Conservation (phyloP, 495 filamentous ascomycete species). For the Melanomma pulvis-pyrius region DNA sequence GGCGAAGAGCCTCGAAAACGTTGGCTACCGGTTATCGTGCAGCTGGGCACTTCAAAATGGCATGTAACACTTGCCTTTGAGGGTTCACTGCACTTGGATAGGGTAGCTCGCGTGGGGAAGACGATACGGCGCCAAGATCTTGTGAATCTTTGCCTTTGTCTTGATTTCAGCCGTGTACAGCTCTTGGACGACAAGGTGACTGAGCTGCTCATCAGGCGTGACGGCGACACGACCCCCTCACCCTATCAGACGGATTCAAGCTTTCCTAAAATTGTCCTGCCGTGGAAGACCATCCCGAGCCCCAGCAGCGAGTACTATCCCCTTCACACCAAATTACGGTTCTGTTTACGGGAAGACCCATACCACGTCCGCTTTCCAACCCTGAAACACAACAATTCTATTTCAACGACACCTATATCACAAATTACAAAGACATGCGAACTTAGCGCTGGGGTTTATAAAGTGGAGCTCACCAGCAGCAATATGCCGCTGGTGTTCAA, state of each 20-base stretch:
- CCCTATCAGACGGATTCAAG: neutral
- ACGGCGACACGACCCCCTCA: constrained; percentile 14
- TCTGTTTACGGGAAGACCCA: constrained; percentile 28
- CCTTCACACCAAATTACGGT: constrained; percentile 6
- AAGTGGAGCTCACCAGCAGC: neutral
- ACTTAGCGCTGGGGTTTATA: constrained; percentile 2
- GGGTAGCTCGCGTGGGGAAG: constrained; percentile 15
- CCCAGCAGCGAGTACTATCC: constrained; percentile 22
- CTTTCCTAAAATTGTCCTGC: constrained; percentile 13
- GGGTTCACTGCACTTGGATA: constrained; percentile 33
- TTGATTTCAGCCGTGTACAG: constrained; percentile 28
- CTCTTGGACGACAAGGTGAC: constrained; percentile 34
- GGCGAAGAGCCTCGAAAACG: constrained; percentile 19
- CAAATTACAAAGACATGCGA: constrained; percentile 15
- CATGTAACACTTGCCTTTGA: constrained; percentile 34
- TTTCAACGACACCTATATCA: constrained; percentile 7
- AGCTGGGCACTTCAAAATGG: constrained; percentile 10
- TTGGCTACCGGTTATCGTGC: constrained; percentile 15
- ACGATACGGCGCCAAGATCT: constrained; percentile 32
- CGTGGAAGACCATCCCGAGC: constrained; percentile 6
- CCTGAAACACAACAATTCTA: constrained; percentile 1
- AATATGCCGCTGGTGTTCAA: neutral
- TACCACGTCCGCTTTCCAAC: constrained; percentile 23
- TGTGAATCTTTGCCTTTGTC: constrained; percentile 33
- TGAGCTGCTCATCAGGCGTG: constrained; percentile 28